Base-by-base conservation (phyloP, 129 eudicot genomes). In the Apium graveolens region DNA sequence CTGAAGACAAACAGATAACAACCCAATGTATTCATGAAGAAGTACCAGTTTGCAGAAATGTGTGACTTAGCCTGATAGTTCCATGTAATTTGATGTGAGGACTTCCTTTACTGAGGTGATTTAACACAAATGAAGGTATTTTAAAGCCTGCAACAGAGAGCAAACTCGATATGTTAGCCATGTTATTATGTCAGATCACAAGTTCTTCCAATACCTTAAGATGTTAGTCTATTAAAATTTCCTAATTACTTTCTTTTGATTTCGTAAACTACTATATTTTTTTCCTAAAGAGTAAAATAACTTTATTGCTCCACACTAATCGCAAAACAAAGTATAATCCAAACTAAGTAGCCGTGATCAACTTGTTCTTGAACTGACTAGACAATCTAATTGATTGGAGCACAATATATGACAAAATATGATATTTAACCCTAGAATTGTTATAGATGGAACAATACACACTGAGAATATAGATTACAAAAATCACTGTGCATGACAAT, bases 81-180 rank as follows among this genome's bases (percentile, higher is more conserved):
- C 16, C 49, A 71, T 71, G 14, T 24, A 34, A 39, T 21, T 39
- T 39, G 46, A 24, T 26, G 48, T 41, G 75, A 71, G 75, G 75
- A 24, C 46, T 11, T 39, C 51, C 75, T 71, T 26, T 38, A 21
- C 17, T 71, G 75, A 71, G 42, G 49, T 39, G 51, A 24, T 38
- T 71, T 11, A 71, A 51, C 18, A 2, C 20, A 0, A 4, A 71
- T 24, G 10, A 11, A 42, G 53, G 53, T 42, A 72, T 42, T 42
- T 26, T 42, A 42, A 72, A 72, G 76, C 32, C 76, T 72, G 53
- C 76, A 41, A 72, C 76, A 42, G 11, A 72, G 37, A 35, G 32
- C 14, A 38, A 70, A 70, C 29, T 38, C 29, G 12, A 37, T 18
- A 71, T 39, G 29, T 70, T 27, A 70, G 29, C 75, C 27, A 71